These are phyloP conservation scores for Clarireedia homoeocarpa DNA, from an alignment of 2,329 filamentous ascomycete species.

Conservation along the genomic window DNA sequence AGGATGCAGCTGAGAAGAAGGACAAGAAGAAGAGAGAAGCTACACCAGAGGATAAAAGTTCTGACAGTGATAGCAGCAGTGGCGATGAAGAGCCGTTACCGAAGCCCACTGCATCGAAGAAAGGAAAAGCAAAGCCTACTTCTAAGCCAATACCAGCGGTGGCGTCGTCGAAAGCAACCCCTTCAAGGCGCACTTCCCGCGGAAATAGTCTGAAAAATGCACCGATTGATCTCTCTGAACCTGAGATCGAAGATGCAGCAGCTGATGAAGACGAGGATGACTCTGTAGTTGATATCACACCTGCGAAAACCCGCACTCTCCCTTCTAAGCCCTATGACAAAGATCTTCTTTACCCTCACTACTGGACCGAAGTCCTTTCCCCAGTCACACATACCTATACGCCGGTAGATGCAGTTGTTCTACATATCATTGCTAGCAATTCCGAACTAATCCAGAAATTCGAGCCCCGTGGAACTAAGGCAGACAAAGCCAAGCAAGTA, in stretches of 20 bases:
- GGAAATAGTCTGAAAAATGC: slow-evolving; percentile 25
- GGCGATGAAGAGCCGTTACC: slow-evolving; percentile 10
- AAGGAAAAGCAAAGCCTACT: slow-evolving; percentile 16
- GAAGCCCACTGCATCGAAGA: slow-evolving; percentile 4
- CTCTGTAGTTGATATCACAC: slow-evolving; percentile 47
- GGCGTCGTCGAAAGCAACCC: slow-evolving; percentile 16
- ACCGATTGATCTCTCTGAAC: slow-evolving; percentile 39
- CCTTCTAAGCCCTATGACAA: slow-evolving; percentile 54
- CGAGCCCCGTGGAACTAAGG: slow-evolving; percentile 74
- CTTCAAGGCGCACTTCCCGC: slow-evolving; percentile 18
- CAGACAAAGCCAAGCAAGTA: slow-evolving; percentile 80
- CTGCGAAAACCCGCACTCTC: slow-evolving; percentile 11
- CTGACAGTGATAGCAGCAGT: not conserved
- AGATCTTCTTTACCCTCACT: slow-evolving; percentile 76
- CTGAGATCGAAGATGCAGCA: slow-evolving; percentile 40
- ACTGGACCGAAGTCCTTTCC: slow-evolving; percentile 89
- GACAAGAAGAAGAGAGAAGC: slow-evolving; percentile 20
- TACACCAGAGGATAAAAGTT: slow-evolving; percentile 34
- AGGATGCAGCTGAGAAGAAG: slow-evolving; percentile 56
- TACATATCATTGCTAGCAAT: slow-evolving; percentile 59
- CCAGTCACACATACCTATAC: slow-evolving; percentile 72
- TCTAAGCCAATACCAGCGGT: slow-evolving; percentile 13
- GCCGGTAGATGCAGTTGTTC: slow-evolving; percentile 67
- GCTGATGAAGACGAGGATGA: slow-evolving; percentile 35
- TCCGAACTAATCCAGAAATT: slow-evolving; percentile 66